A percentile compares a stretch with the other conserved stretches of the same genome.
phyloP scores from a whole-genome alignment of 352 stramenopile genomes.

The Globisporangium sylvaticum region DNA sequence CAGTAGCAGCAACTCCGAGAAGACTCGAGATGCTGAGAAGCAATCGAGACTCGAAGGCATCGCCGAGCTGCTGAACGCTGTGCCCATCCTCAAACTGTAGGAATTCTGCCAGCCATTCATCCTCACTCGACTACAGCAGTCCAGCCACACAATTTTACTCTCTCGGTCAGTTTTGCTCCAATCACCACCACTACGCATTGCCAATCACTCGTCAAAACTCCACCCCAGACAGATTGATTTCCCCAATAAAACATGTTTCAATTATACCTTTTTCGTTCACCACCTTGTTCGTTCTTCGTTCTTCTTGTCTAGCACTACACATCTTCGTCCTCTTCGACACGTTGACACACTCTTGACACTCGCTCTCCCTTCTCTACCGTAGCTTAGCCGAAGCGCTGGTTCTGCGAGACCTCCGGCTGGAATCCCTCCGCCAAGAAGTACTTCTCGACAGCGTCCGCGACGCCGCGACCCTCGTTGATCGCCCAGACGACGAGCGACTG shows the following conservation, averaged over 20 bases:
- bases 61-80: conserved; percentile 14
- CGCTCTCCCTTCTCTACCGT: neutral
- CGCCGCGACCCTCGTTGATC: conserved; percentile 96
- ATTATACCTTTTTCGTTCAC: conserved; percentile 7
- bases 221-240: neutral
- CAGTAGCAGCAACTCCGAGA: conserved; percentile 2
- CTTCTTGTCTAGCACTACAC: conserved; percentile 10
- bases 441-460: conserved; percentile 84
- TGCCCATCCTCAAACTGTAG: conserved; percentile 31
- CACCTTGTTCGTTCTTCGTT: neutral
- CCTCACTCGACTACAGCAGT: neutral
- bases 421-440: conserved; percentile 80
- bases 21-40: neutral
- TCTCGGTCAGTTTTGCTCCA: neutral
- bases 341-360: conserved; percentile 4
- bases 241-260: conserved; percentile 10
- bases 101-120: neutral
- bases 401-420: conserved; percentile 75
- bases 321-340: neutral
- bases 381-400: conserved; percentile 67
- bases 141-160: conserved; percentile 1
- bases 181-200: neutral
- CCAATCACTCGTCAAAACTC: neutral
- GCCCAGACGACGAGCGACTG: conserved; percentile 98
- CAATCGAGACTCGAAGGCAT: conserved; percentile 10